Base-by-base conservation (phyloP, 2,329 filamentous ascomycete species). In the Xylaria sp. region DNA sequence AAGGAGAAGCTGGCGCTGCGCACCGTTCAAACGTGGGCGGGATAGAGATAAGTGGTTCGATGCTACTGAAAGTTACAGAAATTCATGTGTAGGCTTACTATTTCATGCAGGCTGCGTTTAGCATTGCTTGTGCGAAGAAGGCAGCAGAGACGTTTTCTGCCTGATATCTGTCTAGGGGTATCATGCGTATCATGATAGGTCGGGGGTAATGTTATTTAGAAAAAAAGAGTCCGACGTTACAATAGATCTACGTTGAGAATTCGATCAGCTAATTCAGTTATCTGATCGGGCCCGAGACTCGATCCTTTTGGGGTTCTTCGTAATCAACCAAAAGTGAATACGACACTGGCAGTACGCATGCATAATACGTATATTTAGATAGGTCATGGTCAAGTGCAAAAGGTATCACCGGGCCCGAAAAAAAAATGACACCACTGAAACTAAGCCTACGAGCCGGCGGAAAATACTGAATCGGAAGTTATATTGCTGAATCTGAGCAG, bases 1-100 rank as follows among this genome's bases (percentile, higher is more conserved):
- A 78, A 78, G 52, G 76, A 74, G 15, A 77, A 77, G 63, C 59
- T 62, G 20, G 67, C 67, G 9, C 63, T 73, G 3, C 69, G 65
- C 15, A 48, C 10, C 37, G 60, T 66, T 34, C 59, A 69, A 31
- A 77, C 76, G 58, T 76, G 74, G 75, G 71, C 67, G 13, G 46
- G 67, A 18, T 76, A 73, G 25, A 3, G 31, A 48, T 10, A 1
- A 12, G 28, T 25, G n/a, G 34, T 23, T 58, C 31, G 44, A 41
- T 23, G 25, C 13, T 28, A n/a, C 4, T 10, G 28, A 5, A 50
- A 9, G 1, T 28, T 18, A 37, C 13, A 15, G 31, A 48, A 1
- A 15, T 18, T 58, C 7, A 34, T 23, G 28, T 31, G 25, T 28
- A 37, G 13, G 9, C 8, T 28, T 18, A 54, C 8, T 39, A 66